phyloP scores from a whole-genome alignment of 495 filamentous ascomycete genomes.

The Penicillium robsamsonii region DNA sequence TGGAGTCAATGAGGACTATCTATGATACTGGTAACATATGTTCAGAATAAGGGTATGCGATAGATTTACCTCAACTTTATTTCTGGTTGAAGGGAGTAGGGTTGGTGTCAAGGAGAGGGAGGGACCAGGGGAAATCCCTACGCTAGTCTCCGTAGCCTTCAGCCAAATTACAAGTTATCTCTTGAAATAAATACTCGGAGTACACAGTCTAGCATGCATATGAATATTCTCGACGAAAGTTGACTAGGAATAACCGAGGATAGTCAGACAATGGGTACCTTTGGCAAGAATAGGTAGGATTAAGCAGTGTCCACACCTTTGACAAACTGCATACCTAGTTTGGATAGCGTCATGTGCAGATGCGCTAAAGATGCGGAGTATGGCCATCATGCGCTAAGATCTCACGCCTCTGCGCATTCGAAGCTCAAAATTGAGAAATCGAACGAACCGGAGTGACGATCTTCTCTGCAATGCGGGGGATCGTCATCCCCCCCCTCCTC shows the following conservation, averaged over 20 bases:
- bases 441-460: background rate
- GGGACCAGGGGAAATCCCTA: too few relatives aligned
- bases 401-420: background rate
- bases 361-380: background rate
- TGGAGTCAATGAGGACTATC: too few relatives aligned
- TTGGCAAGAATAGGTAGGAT: background rate
- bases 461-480: constrained; percentile 7
- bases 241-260: background rate
- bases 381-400: background rate
- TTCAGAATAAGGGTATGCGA: too few relatives aligned
- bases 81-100: too few relatives aligned
- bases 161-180: background rate
- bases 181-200: too few relatives aligned
- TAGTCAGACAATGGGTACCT: background rate
- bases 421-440: background rate
- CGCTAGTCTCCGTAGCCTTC: background rate
- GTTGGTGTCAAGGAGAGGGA: too few relatives aligned
- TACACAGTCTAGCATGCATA: background rate
- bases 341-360: background rate
- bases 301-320: background rate
- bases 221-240: background rate
- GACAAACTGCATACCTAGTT: background rate
- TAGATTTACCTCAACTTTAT: too few relatives aligned
- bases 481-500: background rate
- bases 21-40: too few relatives aligned